Evolutionary conservation across 225 moss, liverwort and hornwort genomes (phyloP).

Genomic region (Sphagnum tenellum): DNA sequence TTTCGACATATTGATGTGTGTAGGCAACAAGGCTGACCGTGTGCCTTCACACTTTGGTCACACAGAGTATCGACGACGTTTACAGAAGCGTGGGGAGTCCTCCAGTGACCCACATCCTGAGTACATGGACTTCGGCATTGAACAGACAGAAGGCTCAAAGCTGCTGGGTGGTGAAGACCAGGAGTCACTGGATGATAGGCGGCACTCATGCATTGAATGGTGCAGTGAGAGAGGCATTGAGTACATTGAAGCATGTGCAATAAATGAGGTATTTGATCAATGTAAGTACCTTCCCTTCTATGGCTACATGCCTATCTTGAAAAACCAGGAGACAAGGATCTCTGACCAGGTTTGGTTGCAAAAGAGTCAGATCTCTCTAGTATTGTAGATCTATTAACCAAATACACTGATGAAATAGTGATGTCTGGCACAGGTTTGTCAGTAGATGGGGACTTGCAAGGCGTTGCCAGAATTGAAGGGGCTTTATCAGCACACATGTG

Average conservation of each 20-base stretch:
- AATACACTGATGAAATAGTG: too few relatives aligned
- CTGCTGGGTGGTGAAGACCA: slow-evolving; percentile 43
- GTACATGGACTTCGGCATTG: slow-evolving; percentile 83
- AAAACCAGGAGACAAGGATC: too few relatives aligned
- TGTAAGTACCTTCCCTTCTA: slow-evolving; percentile 31
- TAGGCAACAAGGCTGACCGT: slow-evolving; percentile 93
- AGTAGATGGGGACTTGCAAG: slow-evolving; percentile 95
- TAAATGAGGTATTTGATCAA: slow-evolving; percentile 84
- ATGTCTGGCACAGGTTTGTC: slow-evolving; percentile 58
- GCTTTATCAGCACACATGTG: slow-evolving; percentile 98
- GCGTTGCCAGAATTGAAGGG: slow-evolving; percentile 67
- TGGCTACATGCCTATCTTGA: too few relatives aligned
- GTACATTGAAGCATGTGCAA: slow-evolving; percentile 87
- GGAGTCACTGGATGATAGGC: slow-evolving; percentile 39
- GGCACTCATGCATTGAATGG: slow-evolving; percentile 75
- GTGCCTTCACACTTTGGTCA: slow-evolving; percentile 87
- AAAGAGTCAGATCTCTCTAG: too few relatives aligned
- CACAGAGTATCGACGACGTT: slow-evolving; percentile 68
- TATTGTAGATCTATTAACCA: too few relatives aligned
- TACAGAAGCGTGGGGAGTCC: slow-evolving; percentile 86
- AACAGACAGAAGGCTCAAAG: slow-evolving; percentile 71
- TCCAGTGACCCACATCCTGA: slow-evolving; percentile 92
- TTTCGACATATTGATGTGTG: slow-evolving; percentile 73
- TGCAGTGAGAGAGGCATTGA: slow-evolving; percentile 83
- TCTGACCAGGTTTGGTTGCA: too few relatives aligned